Percentiles rank a stretch among this genome's conserved stretches.
Evolutionary conservation across 2,329 filamentous ascomycete species (phyloP).

Genomic region (Fusarium dimerum): DNA sequence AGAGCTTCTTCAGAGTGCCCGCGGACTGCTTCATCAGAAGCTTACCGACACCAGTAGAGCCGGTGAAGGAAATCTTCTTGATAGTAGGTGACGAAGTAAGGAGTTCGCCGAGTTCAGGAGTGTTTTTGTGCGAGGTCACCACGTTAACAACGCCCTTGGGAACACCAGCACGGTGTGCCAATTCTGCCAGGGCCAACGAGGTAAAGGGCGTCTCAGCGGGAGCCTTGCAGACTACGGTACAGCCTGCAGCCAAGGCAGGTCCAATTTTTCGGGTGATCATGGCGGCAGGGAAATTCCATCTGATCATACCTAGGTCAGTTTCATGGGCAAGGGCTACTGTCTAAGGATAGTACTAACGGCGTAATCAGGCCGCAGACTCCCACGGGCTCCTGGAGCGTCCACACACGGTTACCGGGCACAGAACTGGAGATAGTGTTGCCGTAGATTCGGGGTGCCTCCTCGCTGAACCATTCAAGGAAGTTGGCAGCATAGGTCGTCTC

Average conservation of each 20-base stretch:
- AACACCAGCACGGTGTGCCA: constrained; percentile 71
- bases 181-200: constrained; percentile 67
- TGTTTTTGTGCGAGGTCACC: constrained; percentile 29
- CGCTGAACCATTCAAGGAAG: constrained; percentile 59
- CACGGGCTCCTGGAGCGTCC: constrained; percentile 63
- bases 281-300: constrained; percentile 31
- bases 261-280: constrained; percentile 43
- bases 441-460: constrained; percentile 51
- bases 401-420: constrained; percentile 62
- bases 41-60: constrained; percentile 62
- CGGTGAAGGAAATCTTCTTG: constrained; percentile 69
- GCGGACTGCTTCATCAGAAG: constrained; percentile 62
- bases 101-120: constrained; percentile 76
- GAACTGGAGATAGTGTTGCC: constrained; percentile 63
- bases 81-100: constrained; percentile 32
- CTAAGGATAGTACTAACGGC: constrained; percentile 40
- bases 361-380: constrained; percentile 49
- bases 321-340: constrained; percentile 34
- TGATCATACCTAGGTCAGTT: constrained; percentile 40
- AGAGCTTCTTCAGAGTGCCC: constrained; percentile 64
- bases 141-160: constrained; percentile 44
- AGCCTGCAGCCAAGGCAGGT: constrained; percentile 68
- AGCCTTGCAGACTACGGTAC: constrained; percentile 74
- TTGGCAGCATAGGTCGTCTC: constrained; percentile 56
- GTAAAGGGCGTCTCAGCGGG: constrained; percentile 75